Evolutionary conservation across 2,329 filamentous ascomycete genomes (phyloP), one percentile per base, ranked within the genome.

Genomic region (Pyricularia grisea): DNA sequence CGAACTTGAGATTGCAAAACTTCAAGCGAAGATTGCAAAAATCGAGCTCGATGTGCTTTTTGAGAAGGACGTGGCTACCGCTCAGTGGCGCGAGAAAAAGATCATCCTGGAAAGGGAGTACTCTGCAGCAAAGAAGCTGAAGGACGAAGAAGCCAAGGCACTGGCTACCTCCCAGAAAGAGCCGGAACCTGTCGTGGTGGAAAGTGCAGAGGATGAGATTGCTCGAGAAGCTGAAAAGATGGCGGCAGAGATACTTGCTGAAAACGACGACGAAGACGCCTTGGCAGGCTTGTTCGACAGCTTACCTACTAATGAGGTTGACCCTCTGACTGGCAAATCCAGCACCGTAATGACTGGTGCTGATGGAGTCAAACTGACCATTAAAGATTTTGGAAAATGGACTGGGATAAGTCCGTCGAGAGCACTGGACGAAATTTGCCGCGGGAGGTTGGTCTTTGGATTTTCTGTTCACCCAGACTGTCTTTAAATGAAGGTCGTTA

Each of bases 341-440:
- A 83, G 78, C 55, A 89, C 82, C 0, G 84, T 85, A 60, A 80
- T 88, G 63, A 87, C 83, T 74, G 80, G 82, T 65, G 73, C 80
- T 68, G 78, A 86, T 72, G 84, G 87, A 1, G 76, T 81, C 6
- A 88, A 85, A 69, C 78, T 93, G 4, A 84, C 82, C 0, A 85
- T 97, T 66, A 85, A 92, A 63, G 91, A 97, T 74, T 97, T 98
- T 82, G 93, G 92, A 1, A 93, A 92, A 77, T 89, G 88, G 82
- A 86, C 87, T 17, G 94, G 94, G 9, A 79, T 97, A 33, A 91
- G 82, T 73, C 94, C 94, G 20, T 87, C 88, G 71, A 86, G 91
- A 72, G 84, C 92, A 31, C 80, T 98, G 14, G 93, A 97, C 77
- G 94, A 97, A 77, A 87, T 92, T n/a, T 96, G 94, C 77, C 90